Conservation (phyloP, 192 early-diverging fungal species). For the Phycomyces blakesleeanus region DNA sequence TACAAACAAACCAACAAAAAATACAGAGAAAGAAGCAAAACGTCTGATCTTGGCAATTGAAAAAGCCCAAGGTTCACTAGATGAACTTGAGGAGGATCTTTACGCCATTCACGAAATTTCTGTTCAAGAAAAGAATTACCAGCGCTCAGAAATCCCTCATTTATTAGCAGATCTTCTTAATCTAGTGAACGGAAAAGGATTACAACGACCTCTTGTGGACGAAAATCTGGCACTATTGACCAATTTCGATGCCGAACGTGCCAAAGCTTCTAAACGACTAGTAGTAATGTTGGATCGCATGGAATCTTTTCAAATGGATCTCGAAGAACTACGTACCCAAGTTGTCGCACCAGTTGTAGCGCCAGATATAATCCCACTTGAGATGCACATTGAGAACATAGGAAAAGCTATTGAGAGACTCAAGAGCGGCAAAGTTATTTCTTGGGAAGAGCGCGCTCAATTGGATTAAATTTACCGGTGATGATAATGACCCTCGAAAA, state of each 20-base stretch:
- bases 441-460: constrained; percentile 10
- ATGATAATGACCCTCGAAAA: background rate
- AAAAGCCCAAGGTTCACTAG: constrained; percentile 26
- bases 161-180: constrained; percentile 34
- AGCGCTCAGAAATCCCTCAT: constrained; percentile 27
- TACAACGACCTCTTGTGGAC: constrained; percentile 26
- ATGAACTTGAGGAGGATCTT: constrained; percentile 38
- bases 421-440: constrained; percentile 31
- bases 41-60: constrained; percentile 32
- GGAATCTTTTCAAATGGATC: constrained; percentile 49
- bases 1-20: no score
- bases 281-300: constrained; percentile 40
- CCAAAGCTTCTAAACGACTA: constrained; percentile 35
- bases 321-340: constrained; percentile 44
- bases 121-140: constrained; percentile 37
- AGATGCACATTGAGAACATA: constrained; percentile 41
- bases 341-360: constrained; percentile 35
- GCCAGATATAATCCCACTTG: constrained; percentile 30
- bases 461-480: background rate
- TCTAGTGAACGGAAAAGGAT: constrained; percentile 27
- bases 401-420: constrained; percentile 36
- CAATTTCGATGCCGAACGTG: constrained; percentile 39
- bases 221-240: constrained; percentile 41
- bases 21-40: constrained; percentile 25
- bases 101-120: constrained; percentile 41